phyloP scores from a whole-genome alignment of 441 rosid genomes.

The Flueggea neowawraea region DNA sequence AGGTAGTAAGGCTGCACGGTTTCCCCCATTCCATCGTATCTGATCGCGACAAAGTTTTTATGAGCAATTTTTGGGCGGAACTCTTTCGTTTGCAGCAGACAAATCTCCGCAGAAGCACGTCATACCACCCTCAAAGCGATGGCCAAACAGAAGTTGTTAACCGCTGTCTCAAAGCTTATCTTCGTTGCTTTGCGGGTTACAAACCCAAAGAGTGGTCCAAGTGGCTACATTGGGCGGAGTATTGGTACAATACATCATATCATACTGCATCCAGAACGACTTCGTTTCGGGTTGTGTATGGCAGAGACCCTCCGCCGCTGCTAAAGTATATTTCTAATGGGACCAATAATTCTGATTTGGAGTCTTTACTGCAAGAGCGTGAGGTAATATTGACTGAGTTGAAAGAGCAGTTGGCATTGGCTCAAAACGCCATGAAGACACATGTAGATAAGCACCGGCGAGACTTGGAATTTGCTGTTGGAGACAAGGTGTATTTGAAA shows the following conservation, averaged over 20 bases:
- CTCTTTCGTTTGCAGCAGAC: neutral
- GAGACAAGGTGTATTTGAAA: too few relatives aligned
- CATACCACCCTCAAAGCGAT: neutral
- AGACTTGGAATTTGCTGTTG: too few relatives aligned
- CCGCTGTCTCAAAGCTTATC: neutral
- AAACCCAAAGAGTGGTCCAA: neutral
- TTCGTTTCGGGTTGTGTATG: neutral
- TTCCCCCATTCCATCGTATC: neutral
- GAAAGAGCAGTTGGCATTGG: too few relatives aligned
- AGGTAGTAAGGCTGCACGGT: neutral
- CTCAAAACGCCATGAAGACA: too few relatives aligned
- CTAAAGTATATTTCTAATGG: too few relatives aligned
- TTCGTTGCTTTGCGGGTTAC: neutral
- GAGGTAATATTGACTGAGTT: too few relatives aligned
- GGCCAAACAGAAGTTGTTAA: neutral
- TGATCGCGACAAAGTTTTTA: neutral
- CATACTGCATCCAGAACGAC: neutral
- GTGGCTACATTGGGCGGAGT: neutral
- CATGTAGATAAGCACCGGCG: too few relatives aligned
- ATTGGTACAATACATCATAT: neutral
- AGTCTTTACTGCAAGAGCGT: too few relatives aligned
- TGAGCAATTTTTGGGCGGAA: neutral
- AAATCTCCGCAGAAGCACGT: neutral
- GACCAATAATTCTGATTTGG: too few relatives aligned
- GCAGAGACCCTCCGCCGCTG: neutral